Evolutionary conservation across 768 basidiomycete species (phyloP).

Genomic region (Amanita exitialis): DNA sequence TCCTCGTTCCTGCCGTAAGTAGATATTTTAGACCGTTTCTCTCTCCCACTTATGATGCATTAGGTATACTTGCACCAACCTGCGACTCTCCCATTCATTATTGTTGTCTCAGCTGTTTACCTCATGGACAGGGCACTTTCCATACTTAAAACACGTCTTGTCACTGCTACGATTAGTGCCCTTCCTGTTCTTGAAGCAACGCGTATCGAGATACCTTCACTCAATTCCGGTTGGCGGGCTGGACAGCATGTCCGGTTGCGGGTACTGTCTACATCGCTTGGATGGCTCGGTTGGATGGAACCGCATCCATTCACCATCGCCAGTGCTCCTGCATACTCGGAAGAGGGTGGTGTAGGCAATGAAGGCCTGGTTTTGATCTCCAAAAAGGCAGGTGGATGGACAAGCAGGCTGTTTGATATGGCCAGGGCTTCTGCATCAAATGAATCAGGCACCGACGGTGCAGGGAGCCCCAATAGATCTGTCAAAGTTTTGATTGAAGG

Average conservation of each 20-base stretch:
- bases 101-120: slow-evolving; percentile 40
- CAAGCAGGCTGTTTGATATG: slow-evolving; percentile 28
- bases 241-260: slow-evolving; percentile 77
- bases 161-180: slow-evolving; percentile 46
- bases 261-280: slow-evolving; percentile 41
- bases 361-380: slow-evolving; percentile 41
- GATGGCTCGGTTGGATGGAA: slow-evolving; percentile 47
- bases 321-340: slow-evolving; percentile 17
- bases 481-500: slow-evolving; percentile 33
- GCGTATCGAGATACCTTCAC: slow-evolving; percentile 45
- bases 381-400: slow-evolving; percentile 42
- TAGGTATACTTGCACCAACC: slow-evolving; percentile 42
- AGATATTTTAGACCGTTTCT: slow-evolving; percentile 3
- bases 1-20: slow-evolving; percentile 48
- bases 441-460: slow-evolving; percentile 7
- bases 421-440: slow-evolving; percentile 10
- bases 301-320: slow-evolving; percentile 80
- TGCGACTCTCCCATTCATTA: slow-evolving; percentile 41
- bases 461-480: slow-evolving; percentile 8
- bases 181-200: slow-evolving; percentile 56
- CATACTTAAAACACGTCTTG: slow-evolving; percentile 50
- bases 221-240: slow-evolving; percentile 73
- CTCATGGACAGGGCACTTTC: slow-evolving; percentile 51
- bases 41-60: not conserved
- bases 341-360: slow-evolving; percentile 29